Base-by-base conservation (phyloP, 176 grass and related monocot genomes). In the Raddia guianensis region DNA sequence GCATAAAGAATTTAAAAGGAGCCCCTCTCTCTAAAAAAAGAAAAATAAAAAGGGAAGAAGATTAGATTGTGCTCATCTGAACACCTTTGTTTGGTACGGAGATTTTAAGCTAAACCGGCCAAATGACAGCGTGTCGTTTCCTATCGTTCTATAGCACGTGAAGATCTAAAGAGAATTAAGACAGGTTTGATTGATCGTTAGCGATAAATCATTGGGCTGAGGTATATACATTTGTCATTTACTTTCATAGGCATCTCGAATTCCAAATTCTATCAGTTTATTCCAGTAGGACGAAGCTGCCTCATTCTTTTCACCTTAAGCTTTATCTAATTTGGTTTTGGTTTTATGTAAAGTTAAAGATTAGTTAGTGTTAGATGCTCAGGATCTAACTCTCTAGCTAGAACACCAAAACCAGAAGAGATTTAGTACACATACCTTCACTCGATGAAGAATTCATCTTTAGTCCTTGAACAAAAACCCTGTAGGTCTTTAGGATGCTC, bases 31-130 rank as follows among this genome's bases (percentile, higher is more conserved):
- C 7, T 8, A 10, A 6, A n/a, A 18, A 35, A 11, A 14, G 47
- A 8, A 18, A 54, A 37, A 10, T 9, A 53, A 4, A 73, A 18
- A 7, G 51, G 8, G n/a, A 37, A 56, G 5, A 50, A 12, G 19
- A 40, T 19, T 73, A 18, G 50, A 56, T 42, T 57, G 9, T 37
- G 34, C 51, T 74, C 16, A 34, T 56, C 9, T 63, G 66, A 71
- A 53, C 55, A 44, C 13, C 13, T 72, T 63, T 78, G 19, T 78
- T 68, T 63, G 16, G 52, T 49, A 42, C 50, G 45, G 52, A 61
- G 63, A 52, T 46, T 60, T 43, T 13, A 2, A 75, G 14, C 34
- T 7, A 34, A 86, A 51, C 55, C 3, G 13, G 14, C 3, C 2
- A 43, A 74, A 43, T 12, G 4, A 12, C 40, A 74, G 0, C 12